phyloP scores from a whole-genome alignment of 2,329 filamentous ascomycete species.

The Penicillium sp. region DNA sequence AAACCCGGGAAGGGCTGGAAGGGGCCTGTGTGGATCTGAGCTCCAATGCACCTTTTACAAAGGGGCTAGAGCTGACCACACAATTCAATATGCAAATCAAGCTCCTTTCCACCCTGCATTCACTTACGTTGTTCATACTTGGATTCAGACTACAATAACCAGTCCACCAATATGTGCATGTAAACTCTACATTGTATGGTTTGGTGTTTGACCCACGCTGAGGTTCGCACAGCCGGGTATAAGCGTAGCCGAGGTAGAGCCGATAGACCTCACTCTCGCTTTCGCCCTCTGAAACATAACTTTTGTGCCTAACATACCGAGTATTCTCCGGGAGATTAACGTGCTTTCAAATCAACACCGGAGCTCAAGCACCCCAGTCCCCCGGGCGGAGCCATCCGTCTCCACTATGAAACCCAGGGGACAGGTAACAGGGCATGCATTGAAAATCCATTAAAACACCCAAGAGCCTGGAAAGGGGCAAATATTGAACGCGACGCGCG shows the following conservation, averaged over 20 bases:
- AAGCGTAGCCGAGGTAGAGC: background rate
- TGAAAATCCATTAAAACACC: constrained; percentile 10
- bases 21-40: constrained; percentile 7
- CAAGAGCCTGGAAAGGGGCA: constrained; percentile 10
- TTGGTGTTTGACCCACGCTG: background rate
- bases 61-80: background rate
- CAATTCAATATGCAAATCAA: background rate
- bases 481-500: constrained; percentile 1
- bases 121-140: background rate
- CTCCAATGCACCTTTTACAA: background rate
- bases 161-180: background rate
- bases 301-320: background rate
- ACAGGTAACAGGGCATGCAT: constrained; percentile 9
- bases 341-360: background rate
- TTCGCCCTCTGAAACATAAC: background rate
- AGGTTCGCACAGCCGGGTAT: background rate
- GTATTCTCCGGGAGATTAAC: background rate
- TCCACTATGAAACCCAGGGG: constrained; percentile 10
- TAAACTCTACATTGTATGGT: background rate
- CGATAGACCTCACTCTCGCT: background rate
- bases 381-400: background rate
- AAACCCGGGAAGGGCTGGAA: constrained; percentile 13
- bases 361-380: background rate
- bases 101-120: background rate
- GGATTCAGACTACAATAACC: background rate